Evolutionary conservation across 495 filamentous ascomycete genomes (phyloP).

Genomic region (Venustampulla echinocandica): DNA sequence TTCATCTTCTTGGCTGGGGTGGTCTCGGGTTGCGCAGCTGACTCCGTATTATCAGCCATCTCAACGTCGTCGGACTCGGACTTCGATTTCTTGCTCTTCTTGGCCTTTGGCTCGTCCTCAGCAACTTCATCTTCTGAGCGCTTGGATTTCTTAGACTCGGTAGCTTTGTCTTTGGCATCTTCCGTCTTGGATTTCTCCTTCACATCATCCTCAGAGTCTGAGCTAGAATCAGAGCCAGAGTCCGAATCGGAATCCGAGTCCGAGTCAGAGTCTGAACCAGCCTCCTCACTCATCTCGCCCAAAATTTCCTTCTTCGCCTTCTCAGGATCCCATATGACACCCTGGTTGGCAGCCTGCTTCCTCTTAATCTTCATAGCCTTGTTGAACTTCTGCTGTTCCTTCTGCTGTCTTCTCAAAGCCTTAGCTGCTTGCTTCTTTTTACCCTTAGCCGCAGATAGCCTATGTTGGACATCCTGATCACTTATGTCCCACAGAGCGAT

Average conservation of each 20-base stretch:
- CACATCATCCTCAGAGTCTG: neutral
- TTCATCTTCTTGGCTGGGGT: constrained; percentile 16
- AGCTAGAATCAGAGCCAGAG: too few relatives aligned
- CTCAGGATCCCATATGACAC: constrained; percentile 10
- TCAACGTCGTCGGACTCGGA: too few relatives aligned
- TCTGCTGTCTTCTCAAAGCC: constrained; percentile 23
- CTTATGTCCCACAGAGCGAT: constrained; percentile 28
- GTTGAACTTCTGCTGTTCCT: constrained; percentile 19
- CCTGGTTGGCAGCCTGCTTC: constrained; percentile 9
- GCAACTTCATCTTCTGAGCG: neutral
- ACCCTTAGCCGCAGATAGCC: constrained; percentile 21
- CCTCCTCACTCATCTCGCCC: constrained; percentile 1
- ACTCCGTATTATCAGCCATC: constrained; percentile 6
- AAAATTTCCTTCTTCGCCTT: constrained; percentile 11
- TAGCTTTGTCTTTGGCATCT: neutral
- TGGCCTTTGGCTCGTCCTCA: neutral
- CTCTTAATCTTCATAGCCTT: constrained; percentile 16
- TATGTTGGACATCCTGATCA: constrained; percentile 23
- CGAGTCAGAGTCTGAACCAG: neutral
- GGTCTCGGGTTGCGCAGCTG: constrained; percentile 4
- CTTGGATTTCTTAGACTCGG: neutral
- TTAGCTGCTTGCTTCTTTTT: constrained; percentile 24
- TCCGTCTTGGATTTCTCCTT: neutral
- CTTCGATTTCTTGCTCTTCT: constrained; percentile 13
- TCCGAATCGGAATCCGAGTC: neutral